Evolutionary conservation across 2,329 filamentous ascomycete genomes (phyloP).

Genomic region (Penicillium sp.): DNA sequence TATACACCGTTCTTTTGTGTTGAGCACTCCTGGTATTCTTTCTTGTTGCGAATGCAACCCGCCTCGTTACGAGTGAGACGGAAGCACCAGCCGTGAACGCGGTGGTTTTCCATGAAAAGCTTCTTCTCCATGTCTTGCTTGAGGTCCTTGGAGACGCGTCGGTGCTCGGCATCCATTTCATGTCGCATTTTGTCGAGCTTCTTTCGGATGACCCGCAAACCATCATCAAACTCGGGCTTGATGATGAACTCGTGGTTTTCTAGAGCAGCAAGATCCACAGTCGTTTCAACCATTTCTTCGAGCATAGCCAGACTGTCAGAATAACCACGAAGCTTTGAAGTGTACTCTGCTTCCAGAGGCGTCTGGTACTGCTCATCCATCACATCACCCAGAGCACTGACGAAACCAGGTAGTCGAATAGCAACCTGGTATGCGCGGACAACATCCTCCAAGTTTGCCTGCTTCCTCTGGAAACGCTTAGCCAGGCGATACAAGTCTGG

Average conservation of each 20-base stretch:
- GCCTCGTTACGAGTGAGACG: constrained; percentile 88
- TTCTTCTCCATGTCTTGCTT: constrained; percentile 97
- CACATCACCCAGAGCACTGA: constrained; percentile 84
- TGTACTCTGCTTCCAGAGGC: constrained; percentile 84
- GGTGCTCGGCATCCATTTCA: constrained; percentile 83
- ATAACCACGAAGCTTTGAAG: constrained; percentile 74
- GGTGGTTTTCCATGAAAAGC: constrained; percentile 94
- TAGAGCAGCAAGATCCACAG: constrained; percentile 90
- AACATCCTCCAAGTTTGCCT: constrained; percentile 92
- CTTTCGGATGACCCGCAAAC: constrained; percentile 81
- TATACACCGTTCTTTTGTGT: constrained; percentile 99
- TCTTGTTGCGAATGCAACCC: constrained; percentile 88
- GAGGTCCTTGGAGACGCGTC: constrained; percentile 74
- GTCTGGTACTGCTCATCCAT: constrained; percentile 95
- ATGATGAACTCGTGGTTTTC: constrained; percentile 99
- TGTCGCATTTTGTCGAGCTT: constrained; percentile 82
- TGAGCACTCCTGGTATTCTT: constrained; percentile 87
- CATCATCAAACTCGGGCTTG: constrained; percentile 96
- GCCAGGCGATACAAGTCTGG: constrained; percentile 91
- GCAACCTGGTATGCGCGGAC: constrained; percentile 93
- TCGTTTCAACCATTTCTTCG: constrained; percentile 98
- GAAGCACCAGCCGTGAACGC: constrained; percentile 95
- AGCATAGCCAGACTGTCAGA: constrained; percentile 80
- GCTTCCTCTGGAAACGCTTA: constrained; percentile 90
- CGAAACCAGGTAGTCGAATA: constrained; percentile 86